phyloP scores from a whole-genome alignment of 768 basidiomycete species.

The Rhodotorula taiwanensis region DNA sequence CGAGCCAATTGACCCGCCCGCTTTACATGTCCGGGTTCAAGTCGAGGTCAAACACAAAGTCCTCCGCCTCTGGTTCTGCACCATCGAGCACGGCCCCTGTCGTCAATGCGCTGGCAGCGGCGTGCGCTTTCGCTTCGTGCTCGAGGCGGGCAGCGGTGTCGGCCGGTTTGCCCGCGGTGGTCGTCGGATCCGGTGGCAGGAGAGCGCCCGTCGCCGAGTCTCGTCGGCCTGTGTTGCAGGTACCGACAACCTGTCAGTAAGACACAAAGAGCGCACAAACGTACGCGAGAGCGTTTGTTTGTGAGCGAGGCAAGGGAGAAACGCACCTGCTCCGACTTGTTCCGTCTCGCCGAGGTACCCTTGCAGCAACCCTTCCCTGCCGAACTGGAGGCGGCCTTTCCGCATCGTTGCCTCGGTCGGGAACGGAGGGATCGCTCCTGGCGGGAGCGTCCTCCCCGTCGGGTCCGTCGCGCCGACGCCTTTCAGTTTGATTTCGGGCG shows the following conservation, averaged over 20 bases:
- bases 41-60: constrained; percentile 38
- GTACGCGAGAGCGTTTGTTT: not conserved
- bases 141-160: constrained; percentile 13
- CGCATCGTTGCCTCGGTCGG: constrained; percentile 39
- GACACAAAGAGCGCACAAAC: too few relatives aligned
- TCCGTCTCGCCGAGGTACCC: constrained; percentile 31
- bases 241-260: too few relatives aligned
- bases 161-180: not conserved
- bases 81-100: not conserved
- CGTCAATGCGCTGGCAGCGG: not conserved
- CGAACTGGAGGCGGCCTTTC: constrained; percentile 35
- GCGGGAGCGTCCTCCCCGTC: constrained; percentile 25
- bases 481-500: constrained; percentile 1
- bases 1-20: not conserved
- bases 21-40: constrained; percentile 47
- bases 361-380: constrained; percentile 1
- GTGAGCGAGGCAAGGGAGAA: not conserved
- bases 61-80: constrained; percentile 19
- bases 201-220: not conserved
- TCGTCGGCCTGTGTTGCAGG: not conserved
- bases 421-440: constrained; percentile 37
- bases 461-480: constrained; percentile 19
- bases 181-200: not conserved
- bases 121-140: constrained; percentile 23
- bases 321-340: constrained; percentile 34